Evolutionary conservation across 805 yeast species (phyloP), one percentile per base, ranked within the genome.

Genomic region (Sugiyamaella qingdaonensis): DNA sequence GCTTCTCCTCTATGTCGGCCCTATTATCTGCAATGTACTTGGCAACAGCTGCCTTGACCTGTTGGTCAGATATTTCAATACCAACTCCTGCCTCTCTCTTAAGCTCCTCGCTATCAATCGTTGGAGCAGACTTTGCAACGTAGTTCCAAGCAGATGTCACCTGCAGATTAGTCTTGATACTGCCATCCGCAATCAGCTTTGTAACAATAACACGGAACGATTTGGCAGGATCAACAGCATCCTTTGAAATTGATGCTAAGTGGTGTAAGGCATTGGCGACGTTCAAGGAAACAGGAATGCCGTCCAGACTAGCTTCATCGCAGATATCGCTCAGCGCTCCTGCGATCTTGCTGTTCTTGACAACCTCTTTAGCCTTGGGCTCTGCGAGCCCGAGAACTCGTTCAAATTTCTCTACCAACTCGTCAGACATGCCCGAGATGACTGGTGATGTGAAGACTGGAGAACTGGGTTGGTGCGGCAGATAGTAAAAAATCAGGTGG

Each of bases 271-370:
- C 75, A 2, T 85, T 76, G 59, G 84, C 77, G 21, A 24, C 37
- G 10, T 31, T 21, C 21, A 44, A n/a, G 7, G 41, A n/a, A 27
- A 16, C 18, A 10, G 43, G 77, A 64, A 48, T 66, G 55, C 47
- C 46, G 57, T 35, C 63, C 63, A 27, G 61, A 51, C 61, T 65
- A 19, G 78, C 73, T 50, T 80, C 81, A 21, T 66, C 62, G 52
- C 86, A 74, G 54, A 90, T 78, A 35, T 79, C 79, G 31, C 75
- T 77, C 49, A 94, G 76, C 1, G 95, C 80, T 39, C 74, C 73
- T 14, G 92, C 79, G 39, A 91, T 95, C 69, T 91, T 91, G 67
- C 84, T 83, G 73, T 94, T 92, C 69, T 89, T 92, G 53, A 82
- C 69, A 53, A 90, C 84, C 65, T 94, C 98, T 48, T 82, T 80